These are phyloP conservation scores for Hericium coralloides DNA, from an alignment of 768 basidiomycete species.

Conservation along the genomic window DNA sequence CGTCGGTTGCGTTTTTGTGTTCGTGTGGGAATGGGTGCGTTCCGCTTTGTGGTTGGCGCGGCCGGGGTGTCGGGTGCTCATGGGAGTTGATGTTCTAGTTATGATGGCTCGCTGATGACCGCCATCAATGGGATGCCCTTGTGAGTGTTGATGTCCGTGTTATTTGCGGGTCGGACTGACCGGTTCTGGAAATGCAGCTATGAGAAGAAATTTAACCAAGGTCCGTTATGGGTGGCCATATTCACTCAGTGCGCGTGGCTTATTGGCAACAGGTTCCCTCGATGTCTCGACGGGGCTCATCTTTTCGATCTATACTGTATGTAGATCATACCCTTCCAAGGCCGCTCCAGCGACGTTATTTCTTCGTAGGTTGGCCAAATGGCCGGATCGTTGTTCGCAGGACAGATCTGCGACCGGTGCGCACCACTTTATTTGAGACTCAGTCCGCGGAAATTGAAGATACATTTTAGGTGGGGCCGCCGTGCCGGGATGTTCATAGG, in stretches of 20 bases:
- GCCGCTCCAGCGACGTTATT: background rate
- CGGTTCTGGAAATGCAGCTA: background rate
- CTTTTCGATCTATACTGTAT: slow-evolving; percentile 1
- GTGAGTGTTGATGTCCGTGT: background rate
- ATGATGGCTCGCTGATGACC: slow-evolving; percentile 1
- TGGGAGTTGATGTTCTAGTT: background rate
- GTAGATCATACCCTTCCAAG: background rate
- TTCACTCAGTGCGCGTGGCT: background rate
- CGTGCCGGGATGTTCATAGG: slow-evolving; percentile 3
- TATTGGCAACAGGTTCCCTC: background rate
- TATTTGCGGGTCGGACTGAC: background rate
- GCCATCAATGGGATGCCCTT: slow-evolving; percentile 4
- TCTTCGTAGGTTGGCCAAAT: background rate
- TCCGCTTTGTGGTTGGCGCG: background rate
- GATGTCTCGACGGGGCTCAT: slow-evolving; percentile 1
- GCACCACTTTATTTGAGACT: background rate
- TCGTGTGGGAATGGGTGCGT: background rate
- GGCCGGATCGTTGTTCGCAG: background rate
- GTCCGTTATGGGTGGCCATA: background rate
- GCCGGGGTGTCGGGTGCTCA: background rate
- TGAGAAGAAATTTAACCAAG: background rate
- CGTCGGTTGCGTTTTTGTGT: background rate
- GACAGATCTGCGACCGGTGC: background rate
- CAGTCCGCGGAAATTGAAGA: background rate
- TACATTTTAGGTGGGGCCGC: background rate